Base-by-base conservation (phyloP, 257 asterid species). In the Solanum habrochaites region DNA sequence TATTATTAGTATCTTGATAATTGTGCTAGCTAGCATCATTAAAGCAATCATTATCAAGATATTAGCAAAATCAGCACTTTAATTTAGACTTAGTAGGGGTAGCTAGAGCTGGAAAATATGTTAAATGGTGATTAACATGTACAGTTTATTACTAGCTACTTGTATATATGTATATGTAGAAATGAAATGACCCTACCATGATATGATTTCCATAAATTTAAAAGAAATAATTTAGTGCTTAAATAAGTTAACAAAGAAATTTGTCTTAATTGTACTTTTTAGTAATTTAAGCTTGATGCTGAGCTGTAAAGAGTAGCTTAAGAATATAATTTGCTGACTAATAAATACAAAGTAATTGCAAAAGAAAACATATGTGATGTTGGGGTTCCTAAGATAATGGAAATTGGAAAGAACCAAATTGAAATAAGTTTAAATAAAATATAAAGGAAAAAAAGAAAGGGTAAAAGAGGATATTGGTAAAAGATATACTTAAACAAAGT, bases 51-150 rank as follows among this genome's bases (percentile, higher is more conserved):
- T 85, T 67, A 64, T 64, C 37, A 64, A 70, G 62, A 85, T 85
- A 85, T 43, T 67, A 85, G 87, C 87, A 43, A 49, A 40, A 85
- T 42, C 42, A 85, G 32, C 67, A 67, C 87, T 85, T 85, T 85
- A 72, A 42, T 29, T 64, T 85, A 35, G 47, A 37, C 74, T 32
- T 56, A 23, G 35, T 83, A 66, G 86, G 86, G 73, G 35, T 66
- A 37, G 74, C 86, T 83, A 62, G 72, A 31, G 69, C 25, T 11
- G 29, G 39, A 83, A 56, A 32, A 60, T 56, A 12, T 60, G 74
- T 52, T 83, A 21, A 4, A 60, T 20, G 13, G 35, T 4, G 70
- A 2, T 75, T n/a, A 75, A n/a, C 37, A 64, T 64, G 32, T n/a
- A 42, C 37, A 12, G 37, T n/a, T 75, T 12, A n/a, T 13, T 7